A percentile compares a stretch with the other conserved stretches of the same genome.
Conservation (phyloP, 352 stramenopile species). For the Globisporangium nagaii region DNA sequence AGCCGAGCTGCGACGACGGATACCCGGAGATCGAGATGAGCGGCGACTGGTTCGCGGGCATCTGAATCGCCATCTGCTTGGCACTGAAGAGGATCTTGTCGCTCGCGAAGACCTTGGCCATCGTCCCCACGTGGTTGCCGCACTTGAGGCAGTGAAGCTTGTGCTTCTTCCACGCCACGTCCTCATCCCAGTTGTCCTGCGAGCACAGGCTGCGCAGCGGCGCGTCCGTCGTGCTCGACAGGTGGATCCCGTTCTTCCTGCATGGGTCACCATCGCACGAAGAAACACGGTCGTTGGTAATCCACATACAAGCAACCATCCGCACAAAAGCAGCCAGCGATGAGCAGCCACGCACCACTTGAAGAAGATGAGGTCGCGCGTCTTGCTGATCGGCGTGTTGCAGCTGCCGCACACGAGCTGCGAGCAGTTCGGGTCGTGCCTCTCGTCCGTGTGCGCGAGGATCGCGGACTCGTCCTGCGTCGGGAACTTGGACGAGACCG, state of each 20-base stretch:
- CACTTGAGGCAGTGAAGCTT: constrained; percentile 66
- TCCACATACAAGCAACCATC: too few species aligned
- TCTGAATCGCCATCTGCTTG: constrained; percentile 56
- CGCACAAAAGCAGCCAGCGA: too few species aligned
- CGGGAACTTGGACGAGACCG: constrained; percentile 40
- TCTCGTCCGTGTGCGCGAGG: constrained; percentile 25
- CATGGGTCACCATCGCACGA: background rate
- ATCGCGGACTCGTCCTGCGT: constrained; percentile 41
- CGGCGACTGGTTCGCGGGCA: constrained; percentile 64
- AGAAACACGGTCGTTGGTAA: background rate
- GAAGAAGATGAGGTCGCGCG: constrained; percentile 70
- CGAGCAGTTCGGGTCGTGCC: constrained; percentile 31
- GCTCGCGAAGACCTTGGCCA: constrained; percentile 52
- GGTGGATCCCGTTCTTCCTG: constrained; percentile 66
- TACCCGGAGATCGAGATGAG: constrained; percentile 72
- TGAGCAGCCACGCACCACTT: constrained; percentile 47
- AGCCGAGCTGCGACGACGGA: constrained; percentile 61
- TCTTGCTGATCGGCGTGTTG: constrained; percentile 50
- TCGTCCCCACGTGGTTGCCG: constrained; percentile 49
- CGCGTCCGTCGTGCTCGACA: constrained; percentile 62
- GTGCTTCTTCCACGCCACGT: constrained; percentile 51
- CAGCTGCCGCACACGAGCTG: constrained; percentile 69
- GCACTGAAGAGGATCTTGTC: constrained; percentile 75
- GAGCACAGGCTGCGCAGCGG: constrained; percentile 50
- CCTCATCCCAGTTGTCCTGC: constrained; percentile 28